Base-by-base conservation (phyloP, 2,329 filamentous ascomycete genomes). In the Diaporthe citriasiana region DNA sequence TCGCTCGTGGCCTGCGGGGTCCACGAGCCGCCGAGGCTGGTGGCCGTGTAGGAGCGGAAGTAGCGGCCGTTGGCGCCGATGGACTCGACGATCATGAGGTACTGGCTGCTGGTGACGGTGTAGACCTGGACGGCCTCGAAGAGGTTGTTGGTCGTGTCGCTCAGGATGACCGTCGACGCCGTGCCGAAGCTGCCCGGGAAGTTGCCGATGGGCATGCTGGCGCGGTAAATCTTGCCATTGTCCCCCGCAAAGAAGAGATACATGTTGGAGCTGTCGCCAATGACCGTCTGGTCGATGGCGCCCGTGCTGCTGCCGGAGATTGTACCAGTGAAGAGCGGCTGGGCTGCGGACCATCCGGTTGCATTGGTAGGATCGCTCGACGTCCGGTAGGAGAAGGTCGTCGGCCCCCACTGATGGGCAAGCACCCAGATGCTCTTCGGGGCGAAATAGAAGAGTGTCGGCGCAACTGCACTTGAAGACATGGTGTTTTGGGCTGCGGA, bases 121-220 rank as follows among this genome's bases (percentile, higher is more conserved):
- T 93, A 93, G 57, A 93, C 91, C 78, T 93, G 88, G 0, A 92
- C 90, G 0, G 90, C 90, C 79, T 93, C 91, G 80, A 93, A 93
- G 1, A 93, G 84, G 78, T 91, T 89, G 79, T 89, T 85, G 19
- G 73, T 83, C 2, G 85, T 82, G 80, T 91, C 91, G 78, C 82
- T 87, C 78, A 92, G 78, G 74, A 92, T 78, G 0, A 87, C 81
- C 3, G 85, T 86, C 0, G 84, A 87, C 0, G 84, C 72, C 0
- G 84, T 82, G 74, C 91, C 90, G 78, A 93, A 92, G 80, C 80
- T 86, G 50, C 87, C 86, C 0, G 91, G 91, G 85, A 93, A 93
- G 75, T 89, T 87, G 60, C 81, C 86, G 33, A 92, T 88, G 50
- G 91, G 85, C 89, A 92, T 93, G 79, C 86, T 88, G 70, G 90